Base-by-base conservation (phyloP, 1,284 basidiomycete species). In the Wolfiporia cocos region DNA sequence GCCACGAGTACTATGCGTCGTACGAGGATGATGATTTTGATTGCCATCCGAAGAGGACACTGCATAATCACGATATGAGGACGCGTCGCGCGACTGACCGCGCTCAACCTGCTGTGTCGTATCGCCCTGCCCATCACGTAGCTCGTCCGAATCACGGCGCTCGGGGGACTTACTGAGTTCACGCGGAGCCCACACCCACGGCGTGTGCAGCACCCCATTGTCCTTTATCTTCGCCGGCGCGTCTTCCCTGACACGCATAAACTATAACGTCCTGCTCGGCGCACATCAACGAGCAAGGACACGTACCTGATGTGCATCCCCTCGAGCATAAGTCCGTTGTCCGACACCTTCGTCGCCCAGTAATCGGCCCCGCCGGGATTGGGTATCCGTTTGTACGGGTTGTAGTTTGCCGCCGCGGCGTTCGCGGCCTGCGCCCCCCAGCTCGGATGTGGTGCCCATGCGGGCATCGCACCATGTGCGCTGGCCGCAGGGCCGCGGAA, bases 291-390 rank as follows among this genome's bases (percentile, higher is more conserved):
- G 20, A 20, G 29, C 2, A 9, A 30, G 24, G 37, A 31, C 2
- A 71, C 78, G 48, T 56, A 85, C 82, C 70, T 70, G 45, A 76
- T 74, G 35, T 81, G 68, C 80, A 86, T 83, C 42, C 76, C 71
- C 51, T 73, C 65, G 18, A 87, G 64, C 30, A 78, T 80, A 2
- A 87, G 62, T 0, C 78, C 78, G 55, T 86, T 86, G 38, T 78
- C 69, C 1, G 64, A 54, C 24, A 86, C 53, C 52, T 70, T 60
- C 3, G 71, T 73, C 2, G 69, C 68, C 57, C 80, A 73, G 58
- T 86, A 86, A 39, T 74, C 74, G 2, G 72, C 72, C 50, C 75
- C 78, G 4, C 78, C 73, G 0, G 71, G 70, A 39, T 71, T 76
- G 7, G 73, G 69, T 14, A 66, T 53, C 23, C 77, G 74, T 53